Percentiles rank a stretch among this genome's conserved stretches.
Evolutionary conservation across 2,329 filamentous ascomycete genomes (phyloP).

Genomic region (Fusarium austroafricanum): DNA sequence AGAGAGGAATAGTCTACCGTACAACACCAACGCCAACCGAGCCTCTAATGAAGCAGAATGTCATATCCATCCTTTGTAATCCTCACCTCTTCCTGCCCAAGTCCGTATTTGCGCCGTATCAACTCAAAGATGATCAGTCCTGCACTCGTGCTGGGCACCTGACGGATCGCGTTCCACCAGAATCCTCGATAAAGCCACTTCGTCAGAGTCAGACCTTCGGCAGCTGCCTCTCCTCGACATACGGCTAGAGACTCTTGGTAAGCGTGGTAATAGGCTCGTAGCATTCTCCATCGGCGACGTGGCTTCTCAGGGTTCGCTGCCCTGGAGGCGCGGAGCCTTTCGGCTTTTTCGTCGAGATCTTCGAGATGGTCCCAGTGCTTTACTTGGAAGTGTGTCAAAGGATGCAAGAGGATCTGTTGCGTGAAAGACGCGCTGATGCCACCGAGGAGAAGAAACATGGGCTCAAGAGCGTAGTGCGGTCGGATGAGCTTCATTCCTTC

Average conservation of each 20-base stretch:
- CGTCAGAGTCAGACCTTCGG: slow-evolving; percentile 66
- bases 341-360: slow-evolving; percentile 72
- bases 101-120: slow-evolving; percentile 77
- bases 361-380: slow-evolving; percentile 80
- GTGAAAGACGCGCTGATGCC: slow-evolving; percentile 75
- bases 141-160: slow-evolving; percentile 81
- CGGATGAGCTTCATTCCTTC: slow-evolving; percentile 65
- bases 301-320: slow-evolving; percentile 49
- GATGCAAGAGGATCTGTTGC: slow-evolving; percentile 78
- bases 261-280: slow-evolving; percentile 75
- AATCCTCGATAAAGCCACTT: slow-evolving; percentile 78
- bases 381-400: slow-evolving; percentile 76
- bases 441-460: slow-evolving; percentile 75
- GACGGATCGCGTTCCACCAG: slow-evolving; percentile 76
- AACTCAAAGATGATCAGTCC: slow-evolving; percentile 84
- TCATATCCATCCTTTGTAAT: slow-evolving; percentile 78
- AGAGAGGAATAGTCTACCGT: slow-evolving; percentile 35
- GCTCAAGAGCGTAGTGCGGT: slow-evolving; percentile 81
- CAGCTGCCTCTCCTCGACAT: slow-evolving; percentile 67
- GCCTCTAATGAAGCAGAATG: slow-evolving; percentile 65
- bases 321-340: slow-evolving; percentile 55
- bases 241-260: slow-evolving; percentile 75
- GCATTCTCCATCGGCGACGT: slow-evolving; percentile 61
- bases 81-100: slow-evolving; percentile 69
- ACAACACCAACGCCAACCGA: slow-evolving; percentile 31